phyloP scores from a whole-genome alignment of 495 filamentous ascomycete species.

The Hypomontagnella submonticulosa region DNA sequence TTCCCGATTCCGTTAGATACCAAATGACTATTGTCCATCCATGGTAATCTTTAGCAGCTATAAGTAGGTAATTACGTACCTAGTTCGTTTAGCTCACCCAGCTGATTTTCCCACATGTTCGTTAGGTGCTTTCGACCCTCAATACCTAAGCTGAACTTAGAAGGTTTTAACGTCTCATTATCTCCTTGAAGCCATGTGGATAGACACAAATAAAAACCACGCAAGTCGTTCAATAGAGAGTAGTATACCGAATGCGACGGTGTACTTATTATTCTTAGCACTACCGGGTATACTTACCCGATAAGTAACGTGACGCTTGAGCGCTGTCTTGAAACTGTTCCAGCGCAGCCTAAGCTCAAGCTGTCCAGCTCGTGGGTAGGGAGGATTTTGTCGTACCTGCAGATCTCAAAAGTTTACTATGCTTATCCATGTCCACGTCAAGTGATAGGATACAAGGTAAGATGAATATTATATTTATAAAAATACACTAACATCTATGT shows the following conservation, averaged over 20 bases:
- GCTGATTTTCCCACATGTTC: not conserved
- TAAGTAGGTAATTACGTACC: no score
- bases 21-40: not conserved
- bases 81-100: no score
- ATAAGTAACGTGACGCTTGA: constrained; percentile 13
- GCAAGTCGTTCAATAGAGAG: not conserved
- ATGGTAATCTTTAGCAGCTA: no score
- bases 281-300: constrained; percentile 23
- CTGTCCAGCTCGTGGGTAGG: constrained; percentile 7
- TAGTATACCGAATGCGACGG: not conserved
- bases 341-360: not conserved
- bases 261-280: not conserved
- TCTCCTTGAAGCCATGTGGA: not conserved
- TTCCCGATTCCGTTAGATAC: constrained; percentile 7
- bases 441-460: no score
- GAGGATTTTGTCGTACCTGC: constrained; percentile 15
- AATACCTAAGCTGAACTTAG: constrained; percentile 13
- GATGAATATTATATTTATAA: constrained; percentile 13
- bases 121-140: not conserved
- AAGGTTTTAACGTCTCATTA: constrained; percentile 4
- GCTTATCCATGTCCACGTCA: no score
- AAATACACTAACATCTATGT: constrained; percentile 17
- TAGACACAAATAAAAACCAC: constrained; percentile 6
- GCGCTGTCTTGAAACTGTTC: constrained; percentile 7
- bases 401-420: constrained; percentile 1